Conservation (phyloP, 2,329 filamentous ascomycete genomes). For the Cryphonectria radicalis region DNA sequence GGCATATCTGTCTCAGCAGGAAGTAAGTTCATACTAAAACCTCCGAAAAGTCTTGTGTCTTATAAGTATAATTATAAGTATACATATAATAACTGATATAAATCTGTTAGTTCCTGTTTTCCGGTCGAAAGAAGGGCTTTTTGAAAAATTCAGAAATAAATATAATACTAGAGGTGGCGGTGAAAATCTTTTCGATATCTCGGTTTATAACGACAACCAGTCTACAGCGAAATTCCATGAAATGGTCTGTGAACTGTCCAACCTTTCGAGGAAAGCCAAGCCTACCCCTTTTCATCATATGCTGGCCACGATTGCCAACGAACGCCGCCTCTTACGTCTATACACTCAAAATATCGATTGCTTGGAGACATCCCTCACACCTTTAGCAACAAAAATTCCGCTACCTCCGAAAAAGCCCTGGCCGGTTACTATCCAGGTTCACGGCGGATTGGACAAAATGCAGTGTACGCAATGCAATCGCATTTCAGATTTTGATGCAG, state of each 20-base stretch:
- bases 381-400: constrained; percentile 79
- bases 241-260: constrained; percentile 89
- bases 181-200: constrained; percentile 95
- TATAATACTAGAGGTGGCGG: constrained; percentile 92
- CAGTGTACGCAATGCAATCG: constrained; percentile 90
- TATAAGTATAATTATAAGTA: too few relatives aligned
- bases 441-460: constrained; percentile 94
- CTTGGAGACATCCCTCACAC: constrained; percentile 82
- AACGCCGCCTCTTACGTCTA: constrained; percentile 83
- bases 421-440: constrained; percentile 91
- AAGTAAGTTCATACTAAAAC: too few relatives aligned
- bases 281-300: constrained; percentile 93
- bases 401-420: constrained; percentile 84
- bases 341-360: constrained; percentile 98
- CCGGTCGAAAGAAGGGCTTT: constrained; percentile 86
- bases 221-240: constrained; percentile 91
- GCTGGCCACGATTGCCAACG: constrained; percentile 84
- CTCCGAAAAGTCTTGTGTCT: too few relatives aligned
- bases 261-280: constrained; percentile 74
- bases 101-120: constrained; percentile 99
- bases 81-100: too few relatives aligned
- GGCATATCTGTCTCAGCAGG: constrained; percentile 97
- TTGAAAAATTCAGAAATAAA: constrained; percentile 81
- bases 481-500: constrained; percentile 74
- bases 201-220: constrained; percentile 89